Conservation (phyloP, 1,139 yeast species). For the Sugiyamaella paludigena region DNA sequence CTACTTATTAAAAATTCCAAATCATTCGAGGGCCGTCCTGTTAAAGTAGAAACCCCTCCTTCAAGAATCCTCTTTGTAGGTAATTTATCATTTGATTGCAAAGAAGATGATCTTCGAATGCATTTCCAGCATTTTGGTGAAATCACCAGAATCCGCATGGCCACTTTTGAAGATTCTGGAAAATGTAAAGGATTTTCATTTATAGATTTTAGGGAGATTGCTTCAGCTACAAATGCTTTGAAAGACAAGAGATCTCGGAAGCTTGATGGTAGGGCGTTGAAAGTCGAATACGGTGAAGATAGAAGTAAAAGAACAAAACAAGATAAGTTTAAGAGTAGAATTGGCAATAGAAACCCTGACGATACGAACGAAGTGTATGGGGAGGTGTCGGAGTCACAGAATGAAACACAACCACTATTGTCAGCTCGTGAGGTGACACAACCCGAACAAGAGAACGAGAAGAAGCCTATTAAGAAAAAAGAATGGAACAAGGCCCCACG, state of each 20-base stretch:
- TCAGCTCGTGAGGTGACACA: neutral
- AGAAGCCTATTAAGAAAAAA: neutral
- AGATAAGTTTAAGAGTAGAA: slow-evolving; percentile 9
- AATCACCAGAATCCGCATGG: slow-evolving; percentile 81
- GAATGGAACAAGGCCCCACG: slow-evolving; percentile 3
- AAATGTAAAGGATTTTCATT: slow-evolving; percentile 97
- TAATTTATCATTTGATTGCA: slow-evolving; percentile 89
- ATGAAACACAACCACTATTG: neutral
- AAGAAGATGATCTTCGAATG: slow-evolving; percentile 69
- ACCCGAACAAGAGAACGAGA: neutral
- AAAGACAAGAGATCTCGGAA: slow-evolving; percentile 66
- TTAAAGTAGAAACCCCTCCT: slow-evolving; percentile 65
- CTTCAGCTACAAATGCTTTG: slow-evolving; percentile 80
- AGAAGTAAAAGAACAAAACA: slow-evolving; percentile 61
- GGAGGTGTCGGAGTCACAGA: slow-evolving; percentile 19
- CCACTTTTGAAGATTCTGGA: slow-evolving; percentile 93
- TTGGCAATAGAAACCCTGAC: slow-evolving; percentile 6
- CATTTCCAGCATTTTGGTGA: slow-evolving; percentile 82
- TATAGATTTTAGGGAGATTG: slow-evolving; percentile 76
- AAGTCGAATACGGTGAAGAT: slow-evolving; percentile 95
- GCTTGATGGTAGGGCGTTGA: slow-evolving; percentile 68
- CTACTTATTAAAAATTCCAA: slow-evolving; percentile 77
- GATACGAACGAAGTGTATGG: slow-evolving; percentile 2
- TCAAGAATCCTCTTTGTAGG: slow-evolving; percentile 89
- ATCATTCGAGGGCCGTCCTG: slow-evolving; percentile 81